phyloP scores from a whole-genome alignment of 495 filamentous ascomycete species.

The Neurospora pannonica region DNA sequence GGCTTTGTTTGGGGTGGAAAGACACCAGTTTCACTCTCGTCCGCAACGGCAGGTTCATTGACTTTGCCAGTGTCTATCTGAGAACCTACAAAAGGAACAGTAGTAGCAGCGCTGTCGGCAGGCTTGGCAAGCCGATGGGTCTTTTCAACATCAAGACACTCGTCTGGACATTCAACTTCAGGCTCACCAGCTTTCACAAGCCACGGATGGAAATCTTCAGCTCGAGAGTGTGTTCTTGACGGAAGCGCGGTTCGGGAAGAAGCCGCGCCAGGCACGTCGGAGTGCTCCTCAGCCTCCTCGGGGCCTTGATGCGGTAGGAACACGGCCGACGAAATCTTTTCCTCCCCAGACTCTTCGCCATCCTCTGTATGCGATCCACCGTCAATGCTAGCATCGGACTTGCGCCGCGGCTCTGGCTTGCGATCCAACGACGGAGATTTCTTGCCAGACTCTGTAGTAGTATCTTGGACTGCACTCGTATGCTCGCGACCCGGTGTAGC shows the following conservation, averaged over 20 bases:
- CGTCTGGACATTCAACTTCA: slow-evolving; percentile 27
- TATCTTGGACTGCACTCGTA: slow-evolving; percentile 1
- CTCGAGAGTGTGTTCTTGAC: slow-evolving; percentile 19
- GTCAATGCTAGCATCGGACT: slow-evolving; percentile 22
- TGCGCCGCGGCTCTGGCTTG: slow-evolving; percentile 11
- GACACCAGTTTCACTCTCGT: slow-evolving; percentile 26
- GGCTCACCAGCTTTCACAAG: slow-evolving; percentile 42
- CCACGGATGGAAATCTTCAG: slow-evolving; percentile 37
- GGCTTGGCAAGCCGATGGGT: slow-evolving; percentile 8
- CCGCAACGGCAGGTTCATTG: slow-evolving; percentile 31
- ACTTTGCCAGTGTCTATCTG: slow-evolving; percentile 20
- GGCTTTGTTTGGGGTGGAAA: slow-evolving; percentile 12
- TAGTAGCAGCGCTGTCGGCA: slow-evolving; percentile 6
- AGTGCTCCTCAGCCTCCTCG: slow-evolving; percentile 40
- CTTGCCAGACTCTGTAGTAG: not conserved
- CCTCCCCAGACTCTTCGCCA: slow-evolving; percentile 78
- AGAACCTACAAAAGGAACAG: slow-evolving; percentile 16
- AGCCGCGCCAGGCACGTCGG: slow-evolving; percentile 27
- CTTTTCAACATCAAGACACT: slow-evolving; percentile 12
- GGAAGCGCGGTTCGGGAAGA: slow-evolving; percentile 10
- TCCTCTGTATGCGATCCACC: slow-evolving; percentile 44
- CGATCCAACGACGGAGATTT: not conserved
- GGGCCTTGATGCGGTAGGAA: slow-evolving; percentile 81
- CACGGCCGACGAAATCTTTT: slow-evolving; percentile 89
- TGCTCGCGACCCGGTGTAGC: not conserved